Evolutionary conservation across 768 basidiomycete genomes (phyloP).

Genomic region (Terana coerulea): DNA sequence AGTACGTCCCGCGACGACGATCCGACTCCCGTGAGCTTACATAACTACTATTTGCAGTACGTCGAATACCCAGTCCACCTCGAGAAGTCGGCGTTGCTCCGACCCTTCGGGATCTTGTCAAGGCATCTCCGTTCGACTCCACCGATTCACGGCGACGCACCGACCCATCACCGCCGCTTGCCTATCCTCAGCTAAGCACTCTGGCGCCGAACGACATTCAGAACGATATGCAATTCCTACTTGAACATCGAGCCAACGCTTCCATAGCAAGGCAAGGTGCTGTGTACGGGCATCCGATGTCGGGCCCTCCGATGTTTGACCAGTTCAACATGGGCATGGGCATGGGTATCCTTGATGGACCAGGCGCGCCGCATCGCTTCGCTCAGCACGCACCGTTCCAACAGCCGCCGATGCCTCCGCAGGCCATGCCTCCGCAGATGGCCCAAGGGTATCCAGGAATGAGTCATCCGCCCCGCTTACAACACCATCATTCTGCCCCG

Average conservation of each 20-base stretch:
- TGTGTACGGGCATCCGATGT: neutral
- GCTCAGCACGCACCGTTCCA: slow-evolving; percentile 13
- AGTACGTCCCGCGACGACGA: slow-evolving; percentile 40
- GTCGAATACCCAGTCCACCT: slow-evolving; percentile 56
- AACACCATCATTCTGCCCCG: slow-evolving; percentile 22
- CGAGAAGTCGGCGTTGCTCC: slow-evolving; percentile 52
- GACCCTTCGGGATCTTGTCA: slow-evolving; percentile 64
- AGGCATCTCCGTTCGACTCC: slow-evolving; percentile 48
- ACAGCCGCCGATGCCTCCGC: slow-evolving; percentile 8
- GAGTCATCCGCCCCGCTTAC: slow-evolving; percentile 15
- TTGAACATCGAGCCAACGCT: slow-evolving; percentile 19
- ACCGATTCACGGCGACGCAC: slow-evolving; percentile 19
- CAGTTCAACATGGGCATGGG: slow-evolving; percentile 17
- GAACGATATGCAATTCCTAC: slow-evolving; percentile 29
- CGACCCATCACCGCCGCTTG: slow-evolving; percentile 12
- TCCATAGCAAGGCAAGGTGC: slow-evolving; percentile 6
- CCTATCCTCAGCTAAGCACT: slow-evolving; percentile 28
- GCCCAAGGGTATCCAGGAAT: slow-evolving; percentile 16
- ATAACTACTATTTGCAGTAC: slow-evolving; percentile 35
- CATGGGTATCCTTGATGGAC: slow-evolving; percentile 16
- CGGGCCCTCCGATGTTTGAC: slow-evolving; percentile 17
- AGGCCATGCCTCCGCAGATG: slow-evolving; percentile 10
- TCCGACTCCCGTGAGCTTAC: neutral
- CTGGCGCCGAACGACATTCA: slow-evolving; percentile 28
- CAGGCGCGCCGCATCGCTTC: slow-evolving; percentile 14